Evolutionary conservation across 2,329 filamentous ascomycete genomes (phyloP), one percentile per base, ranked within the genome.

Genomic region (Coleophoma cylindrospora): DNA sequence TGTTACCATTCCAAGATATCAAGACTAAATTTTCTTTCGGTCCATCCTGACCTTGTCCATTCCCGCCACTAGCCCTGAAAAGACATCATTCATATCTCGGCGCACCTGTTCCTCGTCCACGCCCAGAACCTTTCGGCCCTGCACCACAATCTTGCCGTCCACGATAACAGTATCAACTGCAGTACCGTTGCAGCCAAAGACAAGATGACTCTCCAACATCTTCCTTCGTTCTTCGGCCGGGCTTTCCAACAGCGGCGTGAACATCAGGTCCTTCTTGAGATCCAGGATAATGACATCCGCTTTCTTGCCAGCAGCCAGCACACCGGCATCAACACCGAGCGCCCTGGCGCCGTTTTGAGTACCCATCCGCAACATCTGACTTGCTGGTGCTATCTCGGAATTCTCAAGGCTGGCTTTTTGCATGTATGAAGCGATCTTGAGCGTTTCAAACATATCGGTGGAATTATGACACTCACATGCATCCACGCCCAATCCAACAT

Each of bases 381-480:
- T 38, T 33, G 58, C 55, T 27, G 50, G 46, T 9, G 55, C 54
- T 19, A 61, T 15, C 0, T 33, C 43, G 3, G 58, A 49, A 49
- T 61, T 50, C 41, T 58, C 45, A 9, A 54, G 51, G 12, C 50
- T 45, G 3, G 52, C 60, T 12, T 57, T 48, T 49, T 60, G 57
- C 52, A 57, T 55, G 36, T 58, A 60, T 2, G 51, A 53, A 15
- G 55, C 57, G 34, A 61, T 56, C 46, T 62, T 62, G 57, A 62
- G 54, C 22, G 48, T 48, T 51, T 62, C 60, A 43, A 61, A 62
- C 58, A 62, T 60, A 40, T 62, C 59, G 4, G 51, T 52, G 15
- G 57, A 61, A 34, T 62, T 62, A 36, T 62, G 58, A 38, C 59
- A 61, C 48, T 62, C 59, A 34, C 54, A 60, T 15, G 58, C 59